These are phyloP conservation scores for Linnemannia exigua DNA, from an alignment of 192 early-diverging fungal genomes.

Conservation along the genomic window DNA sequence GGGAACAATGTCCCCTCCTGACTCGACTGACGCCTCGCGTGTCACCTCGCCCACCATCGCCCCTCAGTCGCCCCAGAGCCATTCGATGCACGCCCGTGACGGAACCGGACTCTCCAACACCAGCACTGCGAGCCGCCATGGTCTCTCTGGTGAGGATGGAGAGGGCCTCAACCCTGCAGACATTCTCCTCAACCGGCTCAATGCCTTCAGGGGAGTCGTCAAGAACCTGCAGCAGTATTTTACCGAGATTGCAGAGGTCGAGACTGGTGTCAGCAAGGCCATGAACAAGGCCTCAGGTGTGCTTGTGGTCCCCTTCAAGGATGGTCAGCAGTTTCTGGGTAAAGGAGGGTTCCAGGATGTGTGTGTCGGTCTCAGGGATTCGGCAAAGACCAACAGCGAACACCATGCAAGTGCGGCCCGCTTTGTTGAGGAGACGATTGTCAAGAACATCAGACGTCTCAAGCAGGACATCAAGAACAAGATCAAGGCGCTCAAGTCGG, in stretches of 20 bases:
- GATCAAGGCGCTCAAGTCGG: slow-evolving; percentile 49
- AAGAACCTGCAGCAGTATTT: slow-evolving; percentile 56
- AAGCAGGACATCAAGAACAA: slow-evolving; percentile 59
- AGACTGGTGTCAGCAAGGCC: slow-evolving; percentile 25
- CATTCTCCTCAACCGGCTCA: slow-evolving; percentile 50
- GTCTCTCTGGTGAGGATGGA: slow-evolving; percentile 31
- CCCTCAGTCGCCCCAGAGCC: not conserved
- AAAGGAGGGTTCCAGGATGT: slow-evolving; percentile 51
- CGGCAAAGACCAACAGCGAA: slow-evolving; percentile 42
- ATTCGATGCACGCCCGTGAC: slow-evolving; percentile 15
- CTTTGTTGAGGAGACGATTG: slow-evolving; percentile 48
- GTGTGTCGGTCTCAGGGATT: slow-evolving; percentile 42
- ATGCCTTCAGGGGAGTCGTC: slow-evolving; percentile 39
- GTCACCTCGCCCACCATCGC: not conserved
- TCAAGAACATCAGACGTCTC: slow-evolving; percentile 47
- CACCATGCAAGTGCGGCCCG: slow-evolving; percentile 53
- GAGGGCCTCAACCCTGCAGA: slow-evolving; percentile 57
- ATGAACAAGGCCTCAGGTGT: slow-evolving; percentile 34
- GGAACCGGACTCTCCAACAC: slow-evolving; percentile 42
- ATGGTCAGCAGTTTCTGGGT: slow-evolving; percentile 47
- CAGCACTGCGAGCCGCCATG: slow-evolving; percentile 34
- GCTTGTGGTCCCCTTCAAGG: slow-evolving; percentile 50
- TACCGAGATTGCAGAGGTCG: slow-evolving; percentile 48
- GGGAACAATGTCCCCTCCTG: not conserved
- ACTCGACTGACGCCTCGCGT: not conserved